Percentiles rank a stretch among this genome's conserved stretches.
These are phyloP conservation scores for Talaromyces sp. DNA, from an alignment of 2,329 filamentous ascomycete genomes.

Conservation along the genomic window DNA sequence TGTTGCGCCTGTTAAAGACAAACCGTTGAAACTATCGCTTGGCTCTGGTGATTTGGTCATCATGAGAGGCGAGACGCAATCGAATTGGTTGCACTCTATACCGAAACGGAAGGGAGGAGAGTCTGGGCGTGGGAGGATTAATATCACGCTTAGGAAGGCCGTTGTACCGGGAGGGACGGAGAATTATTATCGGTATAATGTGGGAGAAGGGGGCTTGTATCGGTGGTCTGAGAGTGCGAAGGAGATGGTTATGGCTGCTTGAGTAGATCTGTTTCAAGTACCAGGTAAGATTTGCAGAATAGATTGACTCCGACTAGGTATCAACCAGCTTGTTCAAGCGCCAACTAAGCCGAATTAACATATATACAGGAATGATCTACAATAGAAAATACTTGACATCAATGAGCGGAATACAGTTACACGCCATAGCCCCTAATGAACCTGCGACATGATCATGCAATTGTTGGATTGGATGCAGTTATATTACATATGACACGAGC, in stretches of 20 bases:
- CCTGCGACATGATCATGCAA: background rate
- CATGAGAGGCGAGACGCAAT: constrained; percentile 71
- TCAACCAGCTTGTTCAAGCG: background rate
- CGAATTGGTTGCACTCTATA: constrained; percentile 71
- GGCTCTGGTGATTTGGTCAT: constrained; percentile 71
- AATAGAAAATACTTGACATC: background rate
- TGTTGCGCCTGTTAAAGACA: constrained; percentile 26
- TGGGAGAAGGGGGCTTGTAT: constrained; percentile 64
- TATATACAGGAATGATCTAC: too few relatives aligned
- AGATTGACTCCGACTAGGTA: too few relatives aligned
- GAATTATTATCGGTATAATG: constrained; percentile 82
- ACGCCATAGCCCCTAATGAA: background rate
- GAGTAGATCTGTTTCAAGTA: background rate
- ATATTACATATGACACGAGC: background rate
- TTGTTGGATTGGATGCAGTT: background rate
- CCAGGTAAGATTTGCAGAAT: background rate
- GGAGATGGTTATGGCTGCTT: constrained; percentile 1
- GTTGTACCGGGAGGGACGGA: constrained; percentile 68
- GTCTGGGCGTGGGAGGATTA: constrained; percentile 62
- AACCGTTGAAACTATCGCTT: constrained; percentile 50
- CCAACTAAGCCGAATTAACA: background rate
- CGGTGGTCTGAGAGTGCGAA: constrained; percentile 55
- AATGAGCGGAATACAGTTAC: background rate
- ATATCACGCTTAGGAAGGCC: constrained; percentile 72
- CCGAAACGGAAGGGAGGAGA: constrained; percentile 65